Evolutionary conservation across 805 yeast species (phyloP).

Genomic region (Ogataea chonburiensis): DNA sequence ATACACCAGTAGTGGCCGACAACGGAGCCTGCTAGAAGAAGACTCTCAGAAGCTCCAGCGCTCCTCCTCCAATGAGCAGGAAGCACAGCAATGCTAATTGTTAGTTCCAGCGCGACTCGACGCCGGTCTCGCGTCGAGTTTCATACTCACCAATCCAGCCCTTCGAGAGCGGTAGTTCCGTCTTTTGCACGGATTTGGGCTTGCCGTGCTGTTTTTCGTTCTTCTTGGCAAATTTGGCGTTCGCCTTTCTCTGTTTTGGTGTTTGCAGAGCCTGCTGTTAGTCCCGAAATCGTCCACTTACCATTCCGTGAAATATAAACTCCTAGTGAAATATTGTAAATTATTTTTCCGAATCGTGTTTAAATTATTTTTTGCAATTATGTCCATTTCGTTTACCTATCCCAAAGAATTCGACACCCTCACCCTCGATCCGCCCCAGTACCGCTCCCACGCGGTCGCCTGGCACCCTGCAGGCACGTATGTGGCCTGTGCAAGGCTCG

Average conservation of each 20-base stretch:
- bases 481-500: conserved; percentile 43
- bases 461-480: conserved; percentile 44
- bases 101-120: conserved; percentile 4
- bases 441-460: conserved; percentile 16
- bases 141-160: conserved; percentile 60
- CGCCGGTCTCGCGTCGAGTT: background rate
- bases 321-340: too few species aligned
- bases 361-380: conserved; percentile 1
- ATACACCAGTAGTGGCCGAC: too few species aligned
- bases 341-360: background rate
- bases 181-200: conserved; percentile 45
- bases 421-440: conserved; percentile 15
- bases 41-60: conserved; percentile 62
- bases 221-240: conserved; percentile 73
- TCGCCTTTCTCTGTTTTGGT: conserved; percentile 85
- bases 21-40: too few species aligned
- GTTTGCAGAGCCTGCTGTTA: conserved; percentile 65
- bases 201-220: conserved; percentile 76
- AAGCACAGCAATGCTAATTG: conserved; percentile 44
- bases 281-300: conserved; percentile 1
- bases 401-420: conserved; percentile 17
- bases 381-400: conserved; percentile 6
- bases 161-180: conserved; percentile 55
- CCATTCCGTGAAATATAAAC: conserved; percentile 2
- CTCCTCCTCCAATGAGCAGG: conserved; percentile 78